Conservation (phyloP, 257 asterid genomes). For the Cruciata laevipes region DNA sequence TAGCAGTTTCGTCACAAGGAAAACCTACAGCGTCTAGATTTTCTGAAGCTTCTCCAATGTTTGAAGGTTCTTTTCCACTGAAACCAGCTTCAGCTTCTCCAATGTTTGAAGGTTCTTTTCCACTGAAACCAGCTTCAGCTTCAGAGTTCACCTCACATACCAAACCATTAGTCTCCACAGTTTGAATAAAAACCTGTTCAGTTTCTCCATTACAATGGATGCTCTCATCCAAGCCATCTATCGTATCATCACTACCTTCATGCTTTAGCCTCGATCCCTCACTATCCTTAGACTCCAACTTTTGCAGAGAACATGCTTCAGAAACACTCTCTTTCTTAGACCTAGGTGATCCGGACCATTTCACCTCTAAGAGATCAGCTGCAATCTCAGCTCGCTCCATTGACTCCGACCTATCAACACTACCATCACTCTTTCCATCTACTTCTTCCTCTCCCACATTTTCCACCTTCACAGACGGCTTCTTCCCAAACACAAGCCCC, state of each 20-base stretch:
- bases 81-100: conserved; percentile 15
- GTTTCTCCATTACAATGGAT: not conserved
- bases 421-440: conserved; percentile 10
- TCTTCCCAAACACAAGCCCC: conserved; percentile 63
- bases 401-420: conserved; percentile 38
- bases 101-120: conserved; percentile 18
- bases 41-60: conserved; percentile 17
- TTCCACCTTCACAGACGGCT: conserved; percentile 24
- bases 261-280: conserved; percentile 18
- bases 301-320: conserved; percentile 22
- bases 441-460: conserved; percentile 20
- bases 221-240: not conserved
- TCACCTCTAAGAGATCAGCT: conserved; percentile 89
- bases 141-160: conserved; percentile 21
- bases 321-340: conserved; percentile 22
- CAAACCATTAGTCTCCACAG: conserved; percentile 12
- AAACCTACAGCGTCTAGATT: conserved; percentile 16
- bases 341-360: conserved; percentile 62
- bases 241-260: conserved; percentile 9
- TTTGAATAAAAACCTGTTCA: not conserved
- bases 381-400: conserved; percentile 89
- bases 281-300: conserved; percentile 18
- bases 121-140: conserved; percentile 17
- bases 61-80: conserved; percentile 17
- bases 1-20: not conserved